Conservation (phyloP, 78 protist genomes). For the Corallochytrium limacisporum region DNA sequence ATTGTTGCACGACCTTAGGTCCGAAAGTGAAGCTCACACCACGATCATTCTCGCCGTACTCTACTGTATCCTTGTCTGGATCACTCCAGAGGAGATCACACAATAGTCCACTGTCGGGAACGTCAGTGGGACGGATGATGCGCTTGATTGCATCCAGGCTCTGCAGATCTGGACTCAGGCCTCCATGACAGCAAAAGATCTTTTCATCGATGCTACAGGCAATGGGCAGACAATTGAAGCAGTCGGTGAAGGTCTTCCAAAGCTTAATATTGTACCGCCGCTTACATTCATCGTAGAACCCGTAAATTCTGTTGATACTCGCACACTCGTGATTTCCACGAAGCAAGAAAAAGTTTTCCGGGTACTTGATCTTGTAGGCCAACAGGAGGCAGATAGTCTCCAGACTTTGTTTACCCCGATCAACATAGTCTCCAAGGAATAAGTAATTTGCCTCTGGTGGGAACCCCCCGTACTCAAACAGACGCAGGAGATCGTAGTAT, state of each 20-base stretch:
- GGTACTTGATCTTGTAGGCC: constrained; percentile 98
- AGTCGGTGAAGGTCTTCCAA: constrained; percentile 94
- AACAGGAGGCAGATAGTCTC: constrained; percentile 94
- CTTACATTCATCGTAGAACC: constrained; percentile 98
- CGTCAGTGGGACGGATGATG: constrained; percentile 90
- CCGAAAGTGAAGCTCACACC: constrained; percentile 99
- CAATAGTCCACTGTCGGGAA: constrained; percentile 90
- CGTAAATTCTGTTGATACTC: constrained; percentile 96
- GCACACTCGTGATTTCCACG: constrained; percentile 99
- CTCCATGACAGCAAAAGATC: constrained; percentile 97
- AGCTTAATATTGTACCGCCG: constrained; percentile 89
- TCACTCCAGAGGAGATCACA: constrained; percentile 99
- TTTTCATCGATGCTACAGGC: constrained; percentile 93
- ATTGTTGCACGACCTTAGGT: constrained; percentile 73
- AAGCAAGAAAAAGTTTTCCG: constrained; percentile 96
- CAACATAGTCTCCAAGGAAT: constrained; percentile 99
- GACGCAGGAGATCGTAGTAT: constrained; percentile 88
- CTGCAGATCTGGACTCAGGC: constrained; percentile 95
- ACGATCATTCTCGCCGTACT: constrained; percentile 98
- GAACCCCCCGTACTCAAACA: constrained; percentile 96
- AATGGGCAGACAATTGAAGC: constrained; percentile 95
- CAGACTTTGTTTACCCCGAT: constrained; percentile 89
- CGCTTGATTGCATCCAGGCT: constrained; percentile 78
- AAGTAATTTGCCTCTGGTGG: constrained; percentile 98
- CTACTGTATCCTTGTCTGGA: constrained; percentile 86